phyloP scores from a whole-genome alignment of 441 rosid species.

The Gossypium lobatum region DNA sequence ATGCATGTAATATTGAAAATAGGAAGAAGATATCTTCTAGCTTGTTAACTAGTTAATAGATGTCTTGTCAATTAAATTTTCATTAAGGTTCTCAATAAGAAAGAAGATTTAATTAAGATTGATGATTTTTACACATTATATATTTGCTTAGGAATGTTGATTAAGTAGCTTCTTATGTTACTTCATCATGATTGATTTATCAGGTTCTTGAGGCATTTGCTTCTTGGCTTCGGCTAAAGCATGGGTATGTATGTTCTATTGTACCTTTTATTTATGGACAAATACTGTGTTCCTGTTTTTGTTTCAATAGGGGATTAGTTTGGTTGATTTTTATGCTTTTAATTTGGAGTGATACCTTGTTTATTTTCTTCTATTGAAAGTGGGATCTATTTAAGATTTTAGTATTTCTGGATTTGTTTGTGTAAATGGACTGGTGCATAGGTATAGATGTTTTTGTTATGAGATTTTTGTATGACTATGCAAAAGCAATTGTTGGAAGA shows the following conservation, averaged over 20 bases:
- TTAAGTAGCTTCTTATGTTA: constrained; percentile 2
- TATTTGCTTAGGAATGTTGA: no score
- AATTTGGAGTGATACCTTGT: neutral
- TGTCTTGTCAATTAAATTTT: no score
- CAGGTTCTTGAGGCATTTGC: constrained; percentile 99
- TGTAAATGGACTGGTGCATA: neutral
- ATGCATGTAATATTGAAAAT: no score
- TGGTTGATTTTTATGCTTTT: constrained; percentile 6
- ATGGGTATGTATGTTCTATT: constrained; percentile 50
- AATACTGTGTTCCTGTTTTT: neutral
- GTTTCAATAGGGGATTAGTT: neutral
- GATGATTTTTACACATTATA: no score
- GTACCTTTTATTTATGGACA: neutral
- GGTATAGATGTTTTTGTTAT: neutral
- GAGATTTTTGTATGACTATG: neutral
- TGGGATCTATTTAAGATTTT: neutral
- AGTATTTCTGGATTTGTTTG: neutral
- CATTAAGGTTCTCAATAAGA: no score
- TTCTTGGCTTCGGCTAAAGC: constrained; percentile 94
- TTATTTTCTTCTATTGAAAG: neutral
- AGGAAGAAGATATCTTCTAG: no score
- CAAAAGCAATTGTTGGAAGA: neutral
- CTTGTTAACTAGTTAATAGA: no score
- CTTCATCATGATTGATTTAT: constrained; percentile 20
- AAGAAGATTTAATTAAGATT: no score